phyloP scores from a whole-genome alignment of 2,329 filamentous ascomycete species.

The Byssothecium circinans region DNA sequence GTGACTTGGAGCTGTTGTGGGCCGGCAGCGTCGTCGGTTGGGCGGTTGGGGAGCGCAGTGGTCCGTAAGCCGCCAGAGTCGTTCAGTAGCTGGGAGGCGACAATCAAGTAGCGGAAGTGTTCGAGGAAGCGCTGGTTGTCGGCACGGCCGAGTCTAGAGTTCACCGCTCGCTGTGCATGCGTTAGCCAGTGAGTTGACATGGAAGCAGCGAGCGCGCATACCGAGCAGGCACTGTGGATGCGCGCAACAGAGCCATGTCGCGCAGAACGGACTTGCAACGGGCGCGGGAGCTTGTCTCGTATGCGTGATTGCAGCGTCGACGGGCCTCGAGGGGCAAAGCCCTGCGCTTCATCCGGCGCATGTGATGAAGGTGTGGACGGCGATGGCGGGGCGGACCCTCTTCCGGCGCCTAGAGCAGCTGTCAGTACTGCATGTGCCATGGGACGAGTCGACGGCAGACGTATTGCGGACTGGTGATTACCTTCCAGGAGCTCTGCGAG shows the following conservation, averaged over 20 bases:
- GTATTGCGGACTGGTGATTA: conserved; percentile 51
- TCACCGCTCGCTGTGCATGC: conserved; percentile 64
- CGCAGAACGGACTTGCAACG: conserved; percentile 43
- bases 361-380: conserved; percentile 15
- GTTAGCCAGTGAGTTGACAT: conserved; percentile 13
- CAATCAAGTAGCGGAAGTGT: conserved; percentile 89
- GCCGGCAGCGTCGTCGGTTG: conserved; percentile 23
- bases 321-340: conserved; percentile 55
- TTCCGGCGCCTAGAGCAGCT: conserved; percentile 35
- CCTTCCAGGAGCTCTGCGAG: conserved; percentile 89
- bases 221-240: conserved; percentile 44
- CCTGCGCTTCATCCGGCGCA: conserved; percentile 18
- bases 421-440: conserved; percentile 25
- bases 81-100: conserved; percentile 85
- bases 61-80: conserved; percentile 53
- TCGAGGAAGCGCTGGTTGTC: conserved; percentile 87
- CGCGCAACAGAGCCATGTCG: conserved; percentile 43
- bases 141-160: conserved; percentile 70
- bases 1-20: conserved; percentile 43
- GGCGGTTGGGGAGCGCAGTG: conserved; percentile 30
- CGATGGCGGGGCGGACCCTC: conserved; percentile 30
- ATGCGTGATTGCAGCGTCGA: conserved; percentile 54
- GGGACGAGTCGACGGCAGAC: conserved; percentile 7
- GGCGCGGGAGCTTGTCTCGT: conserved; percentile 52
- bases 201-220: conserved; percentile 19